Conservation (phyloP, 164 flowering plant species). For the Warburgia ugandensis region DNA sequence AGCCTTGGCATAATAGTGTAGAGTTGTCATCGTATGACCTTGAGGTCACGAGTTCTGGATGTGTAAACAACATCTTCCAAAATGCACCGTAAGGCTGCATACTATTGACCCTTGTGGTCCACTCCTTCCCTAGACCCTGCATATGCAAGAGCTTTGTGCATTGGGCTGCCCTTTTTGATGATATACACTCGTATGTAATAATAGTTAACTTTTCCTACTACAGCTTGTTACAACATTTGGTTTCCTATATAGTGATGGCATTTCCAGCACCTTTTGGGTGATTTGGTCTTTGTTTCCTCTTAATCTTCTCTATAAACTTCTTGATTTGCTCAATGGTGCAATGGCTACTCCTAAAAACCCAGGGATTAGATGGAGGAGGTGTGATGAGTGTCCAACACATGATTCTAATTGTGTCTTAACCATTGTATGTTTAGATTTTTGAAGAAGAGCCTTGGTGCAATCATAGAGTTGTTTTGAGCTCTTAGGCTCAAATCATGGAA, state of each 20-base stretch:
- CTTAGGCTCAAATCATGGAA: too few relatives aligned
- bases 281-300: slow-evolving; percentile 93
- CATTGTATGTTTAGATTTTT: slow-evolving; percentile 42
- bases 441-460: too few relatives aligned
- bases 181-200: slow-evolving; percentile 9
- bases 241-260: slow-evolving; percentile 48
- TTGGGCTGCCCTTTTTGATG: too few relatives aligned
- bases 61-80: too few relatives aligned
- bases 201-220: slow-evolving; percentile 11
- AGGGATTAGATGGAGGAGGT: slow-evolving; percentile 76
- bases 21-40: too few relatives aligned
- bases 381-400: slow-evolving; percentile 49
- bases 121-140: too few relatives aligned
- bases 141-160: too few relatives aligned
- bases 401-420: slow-evolving; percentile 56
- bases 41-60: too few relatives aligned
- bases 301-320: slow-evolving; percentile 64
- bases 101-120: too few relatives aligned
- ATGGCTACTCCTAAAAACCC: slow-evolving; percentile 55
- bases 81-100: too few relatives aligned
- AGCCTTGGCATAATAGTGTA: too few relatives aligned
- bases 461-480: too few relatives aligned
- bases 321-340: slow-evolving; percentile 56
- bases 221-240: slow-evolving; percentile 82
- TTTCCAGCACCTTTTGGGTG: slow-evolving; percentile 17